Conservation (phyloP, 1,139 yeast species). For the Taphrina pruni region DNA sequence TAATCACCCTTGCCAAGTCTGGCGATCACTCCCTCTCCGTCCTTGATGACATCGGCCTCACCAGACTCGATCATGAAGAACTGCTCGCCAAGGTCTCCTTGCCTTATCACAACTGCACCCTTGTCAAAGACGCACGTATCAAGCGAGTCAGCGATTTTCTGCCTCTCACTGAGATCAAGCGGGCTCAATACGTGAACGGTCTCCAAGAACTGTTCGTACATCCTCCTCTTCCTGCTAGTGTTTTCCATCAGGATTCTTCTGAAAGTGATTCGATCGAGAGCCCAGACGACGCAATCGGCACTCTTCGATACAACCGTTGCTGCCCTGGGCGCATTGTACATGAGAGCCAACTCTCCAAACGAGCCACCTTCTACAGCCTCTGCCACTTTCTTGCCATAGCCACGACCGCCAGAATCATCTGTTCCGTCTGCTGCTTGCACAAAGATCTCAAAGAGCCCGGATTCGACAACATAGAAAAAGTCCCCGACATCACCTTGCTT, state of each 20-base stretch:
- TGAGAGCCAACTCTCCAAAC: slow-evolving; percentile 94
- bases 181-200: slow-evolving; percentile 79
- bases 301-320: slow-evolving; percentile 79
- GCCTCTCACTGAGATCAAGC: slow-evolving; percentile 81
- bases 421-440: slow-evolving; percentile 54
- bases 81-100: slow-evolving; percentile 91
- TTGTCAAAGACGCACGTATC: slow-evolving; percentile 74
- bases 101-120: slow-evolving; percentile 77
- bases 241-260: slow-evolving; percentile 88
- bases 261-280: slow-evolving; percentile 90
- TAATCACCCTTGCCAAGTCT: slow-evolving; percentile 81
- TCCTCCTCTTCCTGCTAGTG: slow-evolving; percentile 83
- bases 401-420: slow-evolving; percentile 32
- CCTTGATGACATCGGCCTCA: slow-evolving; percentile 71
- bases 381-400: slow-evolving; percentile 66
- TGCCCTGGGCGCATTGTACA: slow-evolving; percentile 98
- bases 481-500: slow-evolving; percentile 97
- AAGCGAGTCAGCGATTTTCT: slow-evolving; percentile 92
- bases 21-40: slow-evolving; percentile 66
- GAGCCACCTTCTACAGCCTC: slow-evolving; percentile 83
- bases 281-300: slow-evolving; percentile 73
- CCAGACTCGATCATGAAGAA: slow-evolving; percentile 91
- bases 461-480: slow-evolving; percentile 85
- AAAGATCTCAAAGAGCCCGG: slow-evolving; percentile 76
- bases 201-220: slow-evolving; percentile 87